Conservation (phyloP, 352 stramenopile species). For the Globisporangium parvum region DNA sequence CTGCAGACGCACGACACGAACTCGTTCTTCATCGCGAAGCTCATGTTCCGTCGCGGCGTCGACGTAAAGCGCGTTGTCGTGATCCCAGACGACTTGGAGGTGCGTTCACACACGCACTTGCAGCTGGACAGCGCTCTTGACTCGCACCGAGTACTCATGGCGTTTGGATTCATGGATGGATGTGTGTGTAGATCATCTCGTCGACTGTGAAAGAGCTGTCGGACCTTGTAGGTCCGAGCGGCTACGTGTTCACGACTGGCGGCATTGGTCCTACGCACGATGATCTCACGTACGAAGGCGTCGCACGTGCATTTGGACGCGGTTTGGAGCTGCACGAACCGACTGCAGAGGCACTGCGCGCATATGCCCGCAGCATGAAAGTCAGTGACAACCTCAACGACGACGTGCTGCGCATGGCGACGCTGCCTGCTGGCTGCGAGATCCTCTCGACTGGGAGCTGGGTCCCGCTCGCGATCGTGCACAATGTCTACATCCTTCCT, state of each 20-base stretch:
- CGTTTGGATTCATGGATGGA: too few relatives aligned
- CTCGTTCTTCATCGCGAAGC: slow-evolving; percentile 73
- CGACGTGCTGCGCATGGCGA: slow-evolving; percentile 66
- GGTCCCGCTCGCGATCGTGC: slow-evolving; percentile 71
- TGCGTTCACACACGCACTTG: slow-evolving; percentile 7
- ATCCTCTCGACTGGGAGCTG: slow-evolving; percentile 48
- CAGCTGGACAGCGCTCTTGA: too few relatives aligned
- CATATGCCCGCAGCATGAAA: slow-evolving; percentile 28
- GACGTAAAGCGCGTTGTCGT: slow-evolving; percentile 73
- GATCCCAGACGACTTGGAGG: slow-evolving; percentile 75
- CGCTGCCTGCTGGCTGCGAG: slow-evolving; percentile 54
- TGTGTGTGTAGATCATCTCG: slow-evolving; percentile 40
- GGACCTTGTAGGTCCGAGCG: slow-evolving; percentile 57
- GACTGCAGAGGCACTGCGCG: slow-evolving; percentile 47
- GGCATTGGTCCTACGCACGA: slow-evolving; percentile 85
- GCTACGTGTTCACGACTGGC: slow-evolving; percentile 83
- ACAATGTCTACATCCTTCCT: slow-evolving; percentile 84
- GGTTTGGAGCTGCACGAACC: slow-evolving; percentile 62
- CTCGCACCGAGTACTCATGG: too few relatives aligned
- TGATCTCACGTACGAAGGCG: slow-evolving; percentile 84
- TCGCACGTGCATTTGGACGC: slow-evolving; percentile 65
- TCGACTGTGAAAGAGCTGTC: slow-evolving; percentile 71
- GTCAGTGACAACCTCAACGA: slow-evolving; percentile 43
- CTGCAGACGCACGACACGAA: slow-evolving; percentile 88
- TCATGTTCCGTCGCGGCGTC: slow-evolving; percentile 75